Base-by-base conservation (phyloP, 352 stramenopile genomes). In the Phytopythium vexans region DNA sequence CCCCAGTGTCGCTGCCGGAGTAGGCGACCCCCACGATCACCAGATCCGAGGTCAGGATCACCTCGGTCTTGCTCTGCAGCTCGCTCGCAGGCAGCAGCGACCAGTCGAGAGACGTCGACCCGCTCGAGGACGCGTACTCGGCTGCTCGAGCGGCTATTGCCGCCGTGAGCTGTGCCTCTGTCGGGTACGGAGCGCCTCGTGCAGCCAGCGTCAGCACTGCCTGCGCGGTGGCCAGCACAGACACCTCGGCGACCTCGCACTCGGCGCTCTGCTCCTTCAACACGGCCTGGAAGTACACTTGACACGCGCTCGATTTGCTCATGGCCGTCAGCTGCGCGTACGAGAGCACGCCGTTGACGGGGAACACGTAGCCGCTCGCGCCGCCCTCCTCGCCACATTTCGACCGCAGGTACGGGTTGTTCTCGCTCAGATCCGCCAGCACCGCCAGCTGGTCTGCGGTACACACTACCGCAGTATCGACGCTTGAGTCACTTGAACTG, bases 21-120 rank as follows among this genome's bases (percentile, higher is more conserved):
- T 74, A 74, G 31, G 65, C 68, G 3, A 62, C 65, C 37, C 65
- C 65, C 14, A 73, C 61, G 41, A 73, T 52, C 7, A 70, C 54
- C 53, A 68, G 56, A 39, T 70, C 62, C 14, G 54, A 62, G 43
- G 40, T 74, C 31, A 74, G 38, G 49, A 70, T 8, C 37, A 74
- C 49, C 47, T 70, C 54, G 5, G 48, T 52, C 6, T 52, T 1
- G 52, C 55, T 14, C 53, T 58, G 33, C 47, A 54, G 21, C 54
- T 68, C 33, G 57, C 61, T 68, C 41, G 63, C 58, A n/a, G 57
- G 60, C 7, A 60, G 55, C 31, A 74, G 60, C 31, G 50, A 63
- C 61, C 65, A 74, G 32, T 11, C 54, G 21, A 70, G 37, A 16
- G 47, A 42, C 5, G 65, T 57, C 7, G 58, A 45, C 4, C 54